Conservation (phyloP, 441 rosid species). For the Adansonia grandidieri region DNA sequence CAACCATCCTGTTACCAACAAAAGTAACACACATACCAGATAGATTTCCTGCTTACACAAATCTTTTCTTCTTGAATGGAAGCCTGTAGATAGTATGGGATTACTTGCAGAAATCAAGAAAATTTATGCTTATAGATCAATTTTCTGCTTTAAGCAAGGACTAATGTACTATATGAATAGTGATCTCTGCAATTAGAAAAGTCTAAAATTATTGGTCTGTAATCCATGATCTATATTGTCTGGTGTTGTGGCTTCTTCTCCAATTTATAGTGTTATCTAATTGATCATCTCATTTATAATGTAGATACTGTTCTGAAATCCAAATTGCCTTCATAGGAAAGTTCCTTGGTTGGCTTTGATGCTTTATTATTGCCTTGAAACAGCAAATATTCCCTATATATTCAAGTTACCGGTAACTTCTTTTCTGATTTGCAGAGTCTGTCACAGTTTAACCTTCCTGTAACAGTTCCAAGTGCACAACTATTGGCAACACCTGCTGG, state of each 20-base stretch:
- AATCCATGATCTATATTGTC: constrained; percentile 1
- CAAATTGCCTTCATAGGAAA: constrained; percentile 12
- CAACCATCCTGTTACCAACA: background rate
- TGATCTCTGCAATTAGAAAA: constrained; percentile 5
- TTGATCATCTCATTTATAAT: background rate
- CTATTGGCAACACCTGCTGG: constrained; percentile 61
- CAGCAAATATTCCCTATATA: background rate
- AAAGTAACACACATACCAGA: background rate
- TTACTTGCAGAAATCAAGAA: background rate
- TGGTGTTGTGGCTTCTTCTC: constrained; percentile 3
- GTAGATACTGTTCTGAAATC: background rate
- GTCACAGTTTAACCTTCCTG: constrained; percentile 98
- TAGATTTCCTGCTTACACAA: constrained; percentile 8
- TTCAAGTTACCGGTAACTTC: constrained; percentile 11
- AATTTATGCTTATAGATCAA: constrained; percentile 17
- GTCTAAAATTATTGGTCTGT: constrained; percentile 13
- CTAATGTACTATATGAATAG: constrained; percentile 21
- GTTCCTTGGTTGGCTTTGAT: constrained; percentile 9
- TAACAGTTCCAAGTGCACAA: constrained; percentile 82
- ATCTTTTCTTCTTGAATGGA: constrained; percentile 21
- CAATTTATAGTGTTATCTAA: background rate
- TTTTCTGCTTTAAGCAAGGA: constrained; percentile 13
- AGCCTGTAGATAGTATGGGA: constrained; percentile 13
- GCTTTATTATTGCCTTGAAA: background rate
- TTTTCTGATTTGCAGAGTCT: constrained; percentile 77